Percentiles rank a stretch among this genome's conserved stretches.
These are phyloP conservation scores for Leishmania gerbilli DNA, from an alignment of 208 protist species.

Conservation along the genomic window DNA sequence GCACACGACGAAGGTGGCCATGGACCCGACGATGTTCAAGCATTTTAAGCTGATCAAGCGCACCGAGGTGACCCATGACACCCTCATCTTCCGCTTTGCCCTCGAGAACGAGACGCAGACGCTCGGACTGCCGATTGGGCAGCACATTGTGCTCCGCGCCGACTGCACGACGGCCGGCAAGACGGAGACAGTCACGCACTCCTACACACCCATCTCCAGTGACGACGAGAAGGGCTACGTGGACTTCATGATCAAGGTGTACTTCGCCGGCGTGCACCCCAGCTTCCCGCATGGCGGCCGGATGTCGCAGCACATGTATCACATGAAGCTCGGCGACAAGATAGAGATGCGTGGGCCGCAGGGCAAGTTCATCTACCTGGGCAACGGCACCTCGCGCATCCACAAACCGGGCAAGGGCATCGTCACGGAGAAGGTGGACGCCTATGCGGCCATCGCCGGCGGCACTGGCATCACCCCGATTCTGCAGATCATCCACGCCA, in stretches of 20 bases:
- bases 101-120: slow-evolving; percentile 42
- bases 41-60: slow-evolving; percentile 57
- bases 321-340: slow-evolving; percentile 74
- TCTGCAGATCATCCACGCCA: slow-evolving; percentile 90
- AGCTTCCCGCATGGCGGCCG: slow-evolving; percentile 89
- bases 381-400: slow-evolving; percentile 38
- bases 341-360: slow-evolving; percentile 90
- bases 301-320: slow-evolving; percentile 88
- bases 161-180: slow-evolving; percentile 45
- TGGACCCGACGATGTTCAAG: slow-evolving; percentile 61
- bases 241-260: slow-evolving; percentile 94
- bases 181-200: slow-evolving; percentile 61
- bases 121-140: slow-evolving; percentile 83
- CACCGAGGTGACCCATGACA: slow-evolving; percentile 71
- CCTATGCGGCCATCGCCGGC: slow-evolving; percentile 73
- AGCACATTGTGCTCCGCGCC: slow-evolving; percentile 75
- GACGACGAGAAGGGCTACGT: slow-evolving; percentile 91
- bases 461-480: slow-evolving; percentile 94
- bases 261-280: slow-evolving; percentile 80
- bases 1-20: slow-evolving; percentile 33
- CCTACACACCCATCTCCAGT: slow-evolving; percentile 92
- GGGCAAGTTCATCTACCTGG: slow-evolving; percentile 90
- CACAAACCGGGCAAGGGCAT: slow-evolving; percentile 32
- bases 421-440: slow-evolving; percentile 38
- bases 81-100: slow-evolving; percentile 84